Evolutionary conservation across 768 basidiomycete genomes (phyloP).

Genomic region (Rhodosporidiobolus sp.): DNA sequence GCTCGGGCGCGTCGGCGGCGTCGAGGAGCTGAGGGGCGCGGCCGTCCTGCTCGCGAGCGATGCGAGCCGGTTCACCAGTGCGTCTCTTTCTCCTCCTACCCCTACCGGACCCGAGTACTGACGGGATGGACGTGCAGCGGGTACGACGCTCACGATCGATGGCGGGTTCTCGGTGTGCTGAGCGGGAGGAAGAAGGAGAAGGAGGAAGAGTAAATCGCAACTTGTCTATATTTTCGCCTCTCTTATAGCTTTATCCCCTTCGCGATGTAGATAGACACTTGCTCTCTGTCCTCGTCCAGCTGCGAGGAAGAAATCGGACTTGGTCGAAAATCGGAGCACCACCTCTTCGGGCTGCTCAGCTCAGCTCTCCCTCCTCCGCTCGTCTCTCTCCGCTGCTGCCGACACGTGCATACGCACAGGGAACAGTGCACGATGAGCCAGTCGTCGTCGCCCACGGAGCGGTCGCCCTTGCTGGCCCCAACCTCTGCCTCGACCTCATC

Average conservation of each 20-base stretch:
- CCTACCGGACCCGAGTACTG: too few species aligned
- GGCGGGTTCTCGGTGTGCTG: neutral
- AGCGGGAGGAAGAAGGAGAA: neutral
- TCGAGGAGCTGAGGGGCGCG: conserved; percentile 21
- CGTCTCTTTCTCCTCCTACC: neutral
- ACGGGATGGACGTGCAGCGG: neutral
- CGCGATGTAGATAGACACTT: too few species aligned
- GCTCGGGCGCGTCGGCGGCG: neutral
- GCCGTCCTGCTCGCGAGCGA: neutral
- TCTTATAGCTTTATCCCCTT: too few species aligned
- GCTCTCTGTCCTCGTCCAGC: too few species aligned
- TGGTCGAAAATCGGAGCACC: too few species aligned
- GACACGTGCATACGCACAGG: too few species aligned
- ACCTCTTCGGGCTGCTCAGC: too few species aligned
- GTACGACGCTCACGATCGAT: neutral
- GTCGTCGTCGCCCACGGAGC: neutral
- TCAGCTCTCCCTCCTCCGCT: too few species aligned
- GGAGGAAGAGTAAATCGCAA: neutral
- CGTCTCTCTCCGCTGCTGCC: too few species aligned
- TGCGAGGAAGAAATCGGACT: too few species aligned
- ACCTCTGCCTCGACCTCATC: neutral
- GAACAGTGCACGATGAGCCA: too few species aligned
- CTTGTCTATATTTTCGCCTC: too few species aligned
- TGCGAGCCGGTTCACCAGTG: conserved; percentile 17
- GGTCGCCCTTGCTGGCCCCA: neutral